Conservation (phyloP, 805 yeast species). For the Teunomyces atbi region DNA sequence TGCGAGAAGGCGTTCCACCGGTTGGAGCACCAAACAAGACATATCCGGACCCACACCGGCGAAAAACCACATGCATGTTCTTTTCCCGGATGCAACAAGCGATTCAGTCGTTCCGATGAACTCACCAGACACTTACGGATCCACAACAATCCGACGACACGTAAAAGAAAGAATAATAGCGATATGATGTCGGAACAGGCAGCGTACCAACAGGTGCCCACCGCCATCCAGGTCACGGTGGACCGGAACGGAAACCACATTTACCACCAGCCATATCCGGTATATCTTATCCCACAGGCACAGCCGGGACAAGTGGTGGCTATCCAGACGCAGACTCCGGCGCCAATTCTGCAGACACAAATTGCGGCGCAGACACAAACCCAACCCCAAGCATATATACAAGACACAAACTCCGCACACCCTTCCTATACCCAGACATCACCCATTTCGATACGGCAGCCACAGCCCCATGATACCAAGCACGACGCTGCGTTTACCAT, state of each 20-base stretch:
- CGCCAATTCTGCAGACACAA: slow-evolving; percentile 4
- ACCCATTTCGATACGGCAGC: slow-evolving; percentile 18
- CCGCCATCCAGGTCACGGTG: slow-evolving; percentile 8
- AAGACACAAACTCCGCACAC: neutral
- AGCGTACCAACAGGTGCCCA: neutral
- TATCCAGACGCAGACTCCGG: slow-evolving; percentile 1
- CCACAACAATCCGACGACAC: slow-evolving; percentile 67
- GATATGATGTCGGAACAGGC: slow-evolving; percentile 3
- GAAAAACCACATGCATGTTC: slow-evolving; percentile 79
- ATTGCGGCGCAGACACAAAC: neutral
- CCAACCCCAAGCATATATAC: neutral
- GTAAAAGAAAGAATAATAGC: slow-evolving; percentile 50
- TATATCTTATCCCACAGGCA: slow-evolving; percentile 26
- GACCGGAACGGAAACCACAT: slow-evolving; percentile 27
- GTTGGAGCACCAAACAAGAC: slow-evolving; percentile 76
- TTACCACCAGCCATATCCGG: slow-evolving; percentile 36
- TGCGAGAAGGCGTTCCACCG: slow-evolving; percentile 75
- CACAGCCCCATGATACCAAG: slow-evolving; percentile 4
- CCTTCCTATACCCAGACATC: slow-evolving; percentile 19
- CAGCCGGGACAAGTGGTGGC: slow-evolving; percentile 3
- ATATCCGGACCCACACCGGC: slow-evolving; percentile 77
- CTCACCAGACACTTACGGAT: slow-evolving; percentile 70
- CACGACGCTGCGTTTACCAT: slow-evolving; percentile 4
- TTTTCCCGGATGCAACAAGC: slow-evolving; percentile 66
- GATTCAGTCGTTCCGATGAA: slow-evolving; percentile 70